phyloP scores from a whole-genome alignment of 148 eudicot species.

The Spergularia bocconei region DNA sequence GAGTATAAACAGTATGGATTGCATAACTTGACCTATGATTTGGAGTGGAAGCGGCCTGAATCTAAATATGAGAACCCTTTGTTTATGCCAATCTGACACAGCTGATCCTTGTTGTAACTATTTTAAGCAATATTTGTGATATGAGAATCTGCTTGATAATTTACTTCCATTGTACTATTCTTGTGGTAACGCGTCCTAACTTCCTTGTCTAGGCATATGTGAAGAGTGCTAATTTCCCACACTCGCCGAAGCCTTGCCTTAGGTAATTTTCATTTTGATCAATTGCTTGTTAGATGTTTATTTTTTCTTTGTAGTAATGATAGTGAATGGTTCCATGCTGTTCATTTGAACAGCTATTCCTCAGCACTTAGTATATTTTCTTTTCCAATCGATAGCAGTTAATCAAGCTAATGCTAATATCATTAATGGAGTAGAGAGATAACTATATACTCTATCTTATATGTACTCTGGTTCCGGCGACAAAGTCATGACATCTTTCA shows the following conservation, averaged over 20 bases:
- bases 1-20: background rate
- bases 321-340: background rate
- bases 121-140: background rate
- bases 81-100: background rate
- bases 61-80: background rate
- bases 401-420: too few relatives aligned
- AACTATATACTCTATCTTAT: too few relatives aligned
- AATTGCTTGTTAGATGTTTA: constrained; percentile 3
- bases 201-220: constrained; percentile 61
- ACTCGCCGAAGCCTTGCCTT: constrained; percentile 86
- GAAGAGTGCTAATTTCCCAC: constrained; percentile 72
- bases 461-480: background rate
- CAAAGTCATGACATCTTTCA: background rate
- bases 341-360: too few relatives aligned
- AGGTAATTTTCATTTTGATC: constrained; percentile 36
- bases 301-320: background rate
- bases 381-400: too few relatives aligned
- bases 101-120: background rate
- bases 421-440: too few relatives aligned
- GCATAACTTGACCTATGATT: background rate
- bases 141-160: background rate
- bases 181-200: background rate
- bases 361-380: too few relatives aligned
- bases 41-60: too few relatives aligned
- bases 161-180: background rate